Conservation (phyloP, 2,329 filamentous ascomycete species). For the Thelonectria rubi region DNA sequence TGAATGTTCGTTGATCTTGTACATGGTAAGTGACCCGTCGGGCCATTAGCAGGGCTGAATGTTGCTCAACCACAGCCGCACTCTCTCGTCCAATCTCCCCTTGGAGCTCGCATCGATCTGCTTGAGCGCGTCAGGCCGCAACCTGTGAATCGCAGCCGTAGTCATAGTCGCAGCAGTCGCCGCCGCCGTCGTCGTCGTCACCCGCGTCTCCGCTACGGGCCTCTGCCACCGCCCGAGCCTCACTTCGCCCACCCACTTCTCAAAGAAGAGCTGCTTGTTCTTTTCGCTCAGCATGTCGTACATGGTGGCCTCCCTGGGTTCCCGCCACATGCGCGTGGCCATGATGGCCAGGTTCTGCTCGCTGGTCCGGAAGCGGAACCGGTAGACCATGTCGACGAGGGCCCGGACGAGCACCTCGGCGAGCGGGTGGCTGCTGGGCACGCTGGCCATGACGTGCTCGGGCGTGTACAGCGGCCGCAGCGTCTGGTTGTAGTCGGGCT, state of each 20-base stretch:
- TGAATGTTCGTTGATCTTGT: slow-evolving; percentile 7
- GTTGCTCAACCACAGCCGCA: slow-evolving; percentile 36
- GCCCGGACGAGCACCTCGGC: slow-evolving; percentile 27
- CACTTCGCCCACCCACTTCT: slow-evolving; percentile 6
- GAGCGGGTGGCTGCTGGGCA: slow-evolving; percentile 19
- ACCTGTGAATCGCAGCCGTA: background rate
- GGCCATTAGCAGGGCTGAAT: slow-evolving; percentile 21
- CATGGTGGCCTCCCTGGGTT: background rate
- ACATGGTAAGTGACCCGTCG: too few species aligned
- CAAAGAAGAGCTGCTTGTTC: slow-evolving; percentile 13
- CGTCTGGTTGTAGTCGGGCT: background rate
- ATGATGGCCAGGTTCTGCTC: slow-evolving; percentile 32
- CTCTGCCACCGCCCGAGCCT: background rate
- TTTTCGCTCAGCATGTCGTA: slow-evolving; percentile 3
- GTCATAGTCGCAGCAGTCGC: background rate
- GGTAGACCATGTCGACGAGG: slow-evolving; percentile 30
- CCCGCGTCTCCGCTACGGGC: background rate
- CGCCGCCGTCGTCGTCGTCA: background rate
- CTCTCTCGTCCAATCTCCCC: slow-evolving; percentile 35
- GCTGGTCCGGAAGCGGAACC: slow-evolving; percentile 28
- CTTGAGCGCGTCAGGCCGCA: slow-evolving; percentile 27
- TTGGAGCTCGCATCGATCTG: slow-evolving; percentile 37
- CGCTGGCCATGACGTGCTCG: slow-evolving; percentile 25
- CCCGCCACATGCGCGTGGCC: slow-evolving; percentile 17
- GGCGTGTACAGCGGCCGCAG: slow-evolving; percentile 9